phyloP scores from a whole-genome alignment of 163 green algal species.

The Scenedesmus sp. region DNA sequence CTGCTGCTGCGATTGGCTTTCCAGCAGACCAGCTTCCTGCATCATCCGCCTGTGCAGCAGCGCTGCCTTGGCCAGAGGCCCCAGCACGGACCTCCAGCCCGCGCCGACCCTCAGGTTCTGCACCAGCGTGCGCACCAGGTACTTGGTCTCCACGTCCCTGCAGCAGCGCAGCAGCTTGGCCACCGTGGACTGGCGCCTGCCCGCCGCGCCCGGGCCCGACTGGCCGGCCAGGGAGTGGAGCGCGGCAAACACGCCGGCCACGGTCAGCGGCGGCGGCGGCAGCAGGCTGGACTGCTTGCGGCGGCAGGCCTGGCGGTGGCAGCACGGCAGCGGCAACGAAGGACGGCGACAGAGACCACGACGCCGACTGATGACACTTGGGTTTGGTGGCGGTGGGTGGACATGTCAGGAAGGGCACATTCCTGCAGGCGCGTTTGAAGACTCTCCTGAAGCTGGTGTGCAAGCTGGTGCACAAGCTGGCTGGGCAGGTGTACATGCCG shows the following conservation, averaged over 20 bases:
- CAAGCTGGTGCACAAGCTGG: too few species aligned
- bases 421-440: too few species aligned
- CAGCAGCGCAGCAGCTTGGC: slow-evolving; percentile 73
- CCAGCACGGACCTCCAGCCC: slow-evolving; percentile 86
- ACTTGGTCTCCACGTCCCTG: slow-evolving; percentile 80
- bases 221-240: slow-evolving; percentile 75
- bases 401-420: too few species aligned
- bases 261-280: slow-evolving; percentile 73
- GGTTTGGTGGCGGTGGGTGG: too few species aligned
- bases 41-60: slow-evolving; percentile 65
- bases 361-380: background rate
- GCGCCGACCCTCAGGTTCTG: slow-evolving; percentile 88
- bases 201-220: slow-evolving; percentile 70
- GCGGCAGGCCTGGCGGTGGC: slow-evolving; percentile 57
- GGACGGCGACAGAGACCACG: background rate
- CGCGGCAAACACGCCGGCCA: slow-evolving; percentile 72
- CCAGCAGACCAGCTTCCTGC: background rate
- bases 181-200: slow-evolving; percentile 70
- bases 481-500: too few species aligned
- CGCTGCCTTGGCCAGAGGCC: slow-evolving; percentile 75
- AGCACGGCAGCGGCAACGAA: background rate
- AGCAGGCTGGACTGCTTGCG: slow-evolving; percentile 76
- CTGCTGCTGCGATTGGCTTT: background rate
- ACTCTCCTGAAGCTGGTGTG: too few species aligned
- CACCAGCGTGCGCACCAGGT: slow-evolving; percentile 85